Percentiles rank a stretch among this genome's conserved stretches.
phyloP scores from a whole-genome alignment of 176 grass and related monocot species.

The Eleusine coracana region DNA sequence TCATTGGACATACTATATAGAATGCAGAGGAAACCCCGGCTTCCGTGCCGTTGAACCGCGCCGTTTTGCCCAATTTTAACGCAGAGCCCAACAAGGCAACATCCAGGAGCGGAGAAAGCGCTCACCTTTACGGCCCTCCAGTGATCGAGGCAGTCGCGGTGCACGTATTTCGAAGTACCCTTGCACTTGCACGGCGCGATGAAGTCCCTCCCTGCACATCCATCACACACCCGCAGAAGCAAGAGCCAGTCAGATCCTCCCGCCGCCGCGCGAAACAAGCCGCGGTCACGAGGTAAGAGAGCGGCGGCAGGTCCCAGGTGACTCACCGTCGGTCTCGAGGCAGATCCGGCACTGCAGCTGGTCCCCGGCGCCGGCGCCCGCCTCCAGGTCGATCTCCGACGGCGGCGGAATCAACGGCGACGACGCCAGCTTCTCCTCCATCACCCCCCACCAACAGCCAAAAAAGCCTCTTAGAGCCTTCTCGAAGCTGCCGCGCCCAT shows the following conservation, averaged over 20 bases:
- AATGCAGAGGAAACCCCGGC: neutral
- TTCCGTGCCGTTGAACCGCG: neutral
- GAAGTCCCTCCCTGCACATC: slow-evolving; percentile 90
- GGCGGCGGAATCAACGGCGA: slow-evolving; percentile 79
- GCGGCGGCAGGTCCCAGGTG: neutral
- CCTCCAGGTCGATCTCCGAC: slow-evolving; percentile 88
- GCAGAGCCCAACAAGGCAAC: neutral
- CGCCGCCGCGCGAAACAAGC: neutral
- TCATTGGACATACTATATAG: neutral
- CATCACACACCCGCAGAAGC: neutral
- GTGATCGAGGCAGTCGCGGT: slow-evolving; percentile 97
- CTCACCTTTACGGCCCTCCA: slow-evolving; percentile 90
- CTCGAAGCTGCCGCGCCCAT: slow-evolving; percentile 29
- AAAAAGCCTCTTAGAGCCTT: slow-evolving; percentile 9
- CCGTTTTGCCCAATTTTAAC: neutral
- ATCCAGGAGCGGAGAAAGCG: neutral
- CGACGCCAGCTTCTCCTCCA: slow-evolving; percentile 65
- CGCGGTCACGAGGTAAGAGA: neutral
- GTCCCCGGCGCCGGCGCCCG: slow-evolving; percentile 62
- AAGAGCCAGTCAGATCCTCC: slow-evolving; percentile 30
- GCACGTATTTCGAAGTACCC: slow-evolving; percentile 97
- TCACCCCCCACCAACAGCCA: neutral
- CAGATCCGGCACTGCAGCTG: slow-evolving; percentile 99
- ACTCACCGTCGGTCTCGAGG: slow-evolving; percentile 78
- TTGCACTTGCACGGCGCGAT: slow-evolving; percentile 99